Conservation (phyloP, 257 asterid genomes). For the Cordia subcordata region DNA sequence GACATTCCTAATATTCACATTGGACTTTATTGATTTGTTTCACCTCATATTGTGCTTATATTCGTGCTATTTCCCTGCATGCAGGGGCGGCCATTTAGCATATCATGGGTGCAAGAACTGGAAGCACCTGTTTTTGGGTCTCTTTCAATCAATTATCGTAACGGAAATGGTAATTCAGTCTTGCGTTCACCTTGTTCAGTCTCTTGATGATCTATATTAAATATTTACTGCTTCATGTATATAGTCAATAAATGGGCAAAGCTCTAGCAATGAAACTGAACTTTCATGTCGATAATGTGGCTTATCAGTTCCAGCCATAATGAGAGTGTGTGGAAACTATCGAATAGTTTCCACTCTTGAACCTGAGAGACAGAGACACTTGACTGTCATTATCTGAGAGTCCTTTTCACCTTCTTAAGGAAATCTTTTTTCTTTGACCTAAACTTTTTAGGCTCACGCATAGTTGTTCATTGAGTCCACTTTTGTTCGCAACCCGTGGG, state of each 20-base stretch:
- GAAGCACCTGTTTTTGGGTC: slow-evolving; percentile 88
- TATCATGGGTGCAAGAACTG: slow-evolving; percentile 66
- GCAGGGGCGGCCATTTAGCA: slow-evolving; percentile 52
- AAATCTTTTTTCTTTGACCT: not conserved
- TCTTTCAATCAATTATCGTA: slow-evolving; percentile 45
- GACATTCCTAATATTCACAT: not conserved
- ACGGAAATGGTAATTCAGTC: slow-evolving; percentile 48
- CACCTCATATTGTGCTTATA: not conserved
- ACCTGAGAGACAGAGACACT: too few relatives aligned
- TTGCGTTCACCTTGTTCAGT: too few relatives aligned
- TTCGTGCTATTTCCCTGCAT: slow-evolving; percentile 16
- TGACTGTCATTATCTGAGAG: not conserved
- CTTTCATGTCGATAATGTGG: not conserved
- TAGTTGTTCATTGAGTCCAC: not conserved
- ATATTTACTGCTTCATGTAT: too few relatives aligned
- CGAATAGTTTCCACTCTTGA: too few relatives aligned
- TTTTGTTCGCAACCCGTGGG: not conserved
- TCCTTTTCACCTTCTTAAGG: not conserved
- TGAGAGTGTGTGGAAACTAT: not conserved
- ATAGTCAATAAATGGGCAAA: too few relatives aligned
- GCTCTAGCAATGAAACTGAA: too few relatives aligned
- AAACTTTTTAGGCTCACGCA: not conserved
- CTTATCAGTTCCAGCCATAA: not conserved
- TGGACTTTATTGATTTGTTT: not conserved
- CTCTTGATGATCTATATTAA: too few relatives aligned